Base-by-base conservation (phyloP, 768 basidiomycete genomes). In the Austroboletus festivus region DNA sequence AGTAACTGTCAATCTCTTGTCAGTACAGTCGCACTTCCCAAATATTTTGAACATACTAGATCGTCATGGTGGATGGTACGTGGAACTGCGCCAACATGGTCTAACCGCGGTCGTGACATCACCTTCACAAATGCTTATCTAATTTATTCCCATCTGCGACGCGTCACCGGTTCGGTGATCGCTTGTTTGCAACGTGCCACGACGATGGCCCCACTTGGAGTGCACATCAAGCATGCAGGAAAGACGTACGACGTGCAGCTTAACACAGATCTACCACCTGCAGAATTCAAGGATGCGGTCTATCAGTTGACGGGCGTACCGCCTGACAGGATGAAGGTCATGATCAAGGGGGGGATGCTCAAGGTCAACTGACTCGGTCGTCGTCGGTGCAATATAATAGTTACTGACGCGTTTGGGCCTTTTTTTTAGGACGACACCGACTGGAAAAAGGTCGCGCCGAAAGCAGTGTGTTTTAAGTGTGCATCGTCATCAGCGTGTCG, bases 271-370 rank as follows among this genome's bases (percentile, higher is more conserved):
- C 73, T 79, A 5, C 79, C 88, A 2, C 80, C 85, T 3, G 60
- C 72, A 15, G 79, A 70, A 13, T 94, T 98, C 78, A 97, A 96
- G 67, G 81, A 91, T 52, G 74, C 81, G 5, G 75, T 98, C 28
- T 89, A 88, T 60, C 78, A 85, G 37, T 71, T 76, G 39, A 97
- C 93, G 0, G 93, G 92, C 8, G 86, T 98, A 3, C 93, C 90
- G 3, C 68, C 81, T 30, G 92, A 95, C 62, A 78, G 93, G 41
- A 94, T 96, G 91, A 99, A 98, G 71, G 86, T 98, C 55, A 93
- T 96, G 88, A 78, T 94, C 65, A 97, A 96, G 65, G 89, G 89
- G 46, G 89, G 87, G 31, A 76, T 92, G 46, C 79, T 96, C 59
- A 95, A 94, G 81, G 92, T 89, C 70, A n/a, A n/a, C 18, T 19